Evolutionary conservation across 176 grass and related monocot species (phyloP), one percentile per base, ranked within the genome.

Genomic region (Lolium multiflorum): DNA sequence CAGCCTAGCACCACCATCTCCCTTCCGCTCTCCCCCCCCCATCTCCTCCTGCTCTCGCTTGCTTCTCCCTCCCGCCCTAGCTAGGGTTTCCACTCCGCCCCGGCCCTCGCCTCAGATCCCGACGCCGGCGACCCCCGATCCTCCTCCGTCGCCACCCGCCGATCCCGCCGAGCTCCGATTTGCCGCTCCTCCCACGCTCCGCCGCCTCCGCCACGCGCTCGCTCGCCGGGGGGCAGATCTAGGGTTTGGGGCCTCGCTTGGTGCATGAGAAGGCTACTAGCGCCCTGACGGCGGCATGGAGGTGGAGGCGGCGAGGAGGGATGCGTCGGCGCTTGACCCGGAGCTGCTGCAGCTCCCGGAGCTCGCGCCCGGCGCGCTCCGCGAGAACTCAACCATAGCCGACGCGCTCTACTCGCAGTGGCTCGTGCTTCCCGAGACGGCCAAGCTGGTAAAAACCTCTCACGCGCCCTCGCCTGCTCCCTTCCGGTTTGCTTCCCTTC

Each of bases 311-410:
- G 83, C 77, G 75, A 90, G 88, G 84, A 91, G 87, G 85, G 94
- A 99, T 37, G 77, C 88, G 76, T 89, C 94, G 20, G 78, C 90
- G 74, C 92, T 99, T 12, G 97, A 99, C 92, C 94, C 94, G 73
- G 97, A 99, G 87, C 92, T 99, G 60, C 86, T 99, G 61, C 97
- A 94, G 91, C 89, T 99, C 65, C 74, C 97, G 51, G 97, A 99
- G 89, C 83, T 99, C 20, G 93, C 97, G 51, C 88, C 92, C 16
- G 66, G 90, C 14, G 85, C 90, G 14, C 87, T 99, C 43, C 95
- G 89, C 28, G 94, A 96, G 61, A 99, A 89, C 76, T 89, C 94
- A 21, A 75, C 50, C 64, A 87, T 97, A 47, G 78, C 85, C 25
- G 94, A 94, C 14, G 82, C 75, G 59, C 88, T 99, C 59, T 99